Conservation (phyloP, 2,329 filamentous ascomycete species). For the Beauveria rudraprayagi region DNA sequence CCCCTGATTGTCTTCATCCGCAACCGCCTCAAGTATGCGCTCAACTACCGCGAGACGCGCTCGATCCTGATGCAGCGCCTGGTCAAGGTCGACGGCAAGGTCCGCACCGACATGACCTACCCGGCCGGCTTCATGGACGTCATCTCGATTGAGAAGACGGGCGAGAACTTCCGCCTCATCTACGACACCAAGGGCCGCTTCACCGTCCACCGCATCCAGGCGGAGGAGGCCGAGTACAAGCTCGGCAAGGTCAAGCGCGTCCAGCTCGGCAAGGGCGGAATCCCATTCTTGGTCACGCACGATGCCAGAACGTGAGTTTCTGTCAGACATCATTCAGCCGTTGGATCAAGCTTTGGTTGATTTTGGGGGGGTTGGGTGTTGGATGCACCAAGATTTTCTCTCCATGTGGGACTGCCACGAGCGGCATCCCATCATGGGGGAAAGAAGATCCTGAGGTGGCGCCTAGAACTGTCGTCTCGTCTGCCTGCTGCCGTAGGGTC, state of each 20-base stretch:
- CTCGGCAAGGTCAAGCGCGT: slow-evolving; percentile 99
- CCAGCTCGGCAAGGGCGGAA: slow-evolving; percentile 97
- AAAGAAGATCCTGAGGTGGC: background rate
- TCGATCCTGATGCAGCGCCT: slow-evolving; percentile 99
- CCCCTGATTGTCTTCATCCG: slow-evolving; percentile 98
- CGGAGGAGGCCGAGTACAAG: slow-evolving; percentile 99
- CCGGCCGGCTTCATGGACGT: slow-evolving; percentile 99
- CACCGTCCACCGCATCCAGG: slow-evolving; percentile 98
- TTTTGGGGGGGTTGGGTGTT: slow-evolving; percentile 23
- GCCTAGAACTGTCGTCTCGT: background rate
- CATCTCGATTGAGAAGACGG: slow-evolving; percentile 98
- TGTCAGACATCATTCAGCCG: slow-evolving; percentile 98
- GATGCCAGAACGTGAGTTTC: slow-evolving; percentile 99
- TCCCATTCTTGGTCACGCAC: slow-evolving; percentile 99
- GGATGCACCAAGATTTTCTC: background rate
- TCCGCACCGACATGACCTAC: slow-evolving; percentile 97
- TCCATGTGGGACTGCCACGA: background rate
- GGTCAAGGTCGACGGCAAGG: slow-evolving; percentile 99
- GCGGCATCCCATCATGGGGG: background rate
- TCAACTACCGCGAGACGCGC: slow-evolving; percentile 97
- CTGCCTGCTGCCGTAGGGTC: slow-evolving; percentile 8
- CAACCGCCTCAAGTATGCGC: slow-evolving; percentile 96
- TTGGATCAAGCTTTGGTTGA: slow-evolving; percentile 98
- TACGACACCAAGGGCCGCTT: slow-evolving; percentile 99
- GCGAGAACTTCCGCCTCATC: slow-evolving; percentile 99